Evolutionary conservation across 495 filamentous ascomycete genomes (phyloP).

Genomic region (Beverwykella pulmonaria): DNA sequence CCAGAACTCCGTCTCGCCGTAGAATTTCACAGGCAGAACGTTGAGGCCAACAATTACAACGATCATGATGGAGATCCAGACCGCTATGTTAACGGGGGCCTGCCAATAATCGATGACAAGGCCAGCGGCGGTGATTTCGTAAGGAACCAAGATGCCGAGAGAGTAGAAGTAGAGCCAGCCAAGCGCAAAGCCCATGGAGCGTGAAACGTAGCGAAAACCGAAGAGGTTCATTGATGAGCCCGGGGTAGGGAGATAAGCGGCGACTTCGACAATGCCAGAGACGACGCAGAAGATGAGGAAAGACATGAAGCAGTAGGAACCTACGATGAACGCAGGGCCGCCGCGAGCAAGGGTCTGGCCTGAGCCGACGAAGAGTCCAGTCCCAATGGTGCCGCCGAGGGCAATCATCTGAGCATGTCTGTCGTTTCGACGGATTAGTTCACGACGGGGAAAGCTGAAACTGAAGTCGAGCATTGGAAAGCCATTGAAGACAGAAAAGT

Average conservation of each 20-base stretch:
- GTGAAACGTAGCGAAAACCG: constrained; percentile 55
- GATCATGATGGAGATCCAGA: constrained; percentile 64
- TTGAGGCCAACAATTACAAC: constrained; percentile 44
- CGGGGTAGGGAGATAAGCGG: constrained; percentile 47
- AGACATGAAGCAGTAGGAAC: constrained; percentile 42
- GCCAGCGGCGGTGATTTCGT: constrained; percentile 45
- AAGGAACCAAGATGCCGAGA: constrained; percentile 43
- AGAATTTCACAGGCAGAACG: constrained; percentile 44
- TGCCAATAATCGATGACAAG: constrained; percentile 61
- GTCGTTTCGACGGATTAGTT: not conserved
- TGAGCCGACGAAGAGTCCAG: constrained; percentile 65
- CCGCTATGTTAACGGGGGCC: constrained; percentile 55
- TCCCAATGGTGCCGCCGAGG: constrained; percentile 45
- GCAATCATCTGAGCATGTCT: constrained; percentile 45
- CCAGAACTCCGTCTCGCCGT: constrained; percentile 64
- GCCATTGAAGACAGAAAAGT: not conserved
- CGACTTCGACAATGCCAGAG: constrained; percentile 46
- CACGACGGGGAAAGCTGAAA: not conserved
- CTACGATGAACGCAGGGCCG: constrained; percentile 66
- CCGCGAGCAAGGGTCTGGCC: constrained; percentile 61
- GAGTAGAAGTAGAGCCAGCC: constrained; percentile 52
- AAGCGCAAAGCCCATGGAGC: constrained; percentile 53
- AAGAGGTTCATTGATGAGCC: constrained; percentile 48
- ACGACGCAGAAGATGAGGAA: constrained; percentile 45
- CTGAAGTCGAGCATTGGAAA: not conserved